Base-by-base conservation (phyloP, 2,329 filamentous ascomycete species). In the Penicillium palitans region DNA sequence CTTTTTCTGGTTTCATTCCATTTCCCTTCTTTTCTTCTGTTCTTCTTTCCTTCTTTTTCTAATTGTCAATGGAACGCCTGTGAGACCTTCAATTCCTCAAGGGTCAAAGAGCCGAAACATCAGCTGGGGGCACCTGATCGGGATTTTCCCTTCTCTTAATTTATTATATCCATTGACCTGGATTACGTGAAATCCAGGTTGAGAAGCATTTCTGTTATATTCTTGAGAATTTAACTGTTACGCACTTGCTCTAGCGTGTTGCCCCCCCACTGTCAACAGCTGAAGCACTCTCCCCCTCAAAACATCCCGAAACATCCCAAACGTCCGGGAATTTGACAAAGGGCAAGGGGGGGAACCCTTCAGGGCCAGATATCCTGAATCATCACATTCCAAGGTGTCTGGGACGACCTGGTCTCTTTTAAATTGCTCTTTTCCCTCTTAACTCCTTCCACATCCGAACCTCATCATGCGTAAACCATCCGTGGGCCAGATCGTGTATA, bases 401-500 rank as follows among this genome's bases (percentile, higher is more conserved):
- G 17, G 49, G 50, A 39, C 46, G 35, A 40, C 44, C 31, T 47
- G 47, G n/a, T 50, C 19, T 47, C 31, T 51, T 57, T 47, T 45
- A 40, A 44, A 29, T n/a, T 46, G 12, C 40, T 45, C 33, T 24
- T 31, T 44, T 51, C 25, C 49, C 33, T 27, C 19, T 33, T 54
- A 42, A 41, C 35, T 59, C 48, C 50, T 51, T 29, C 39, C 37
- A 33, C 53, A 49, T 37, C 46, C 46, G 39, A 50, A 33, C n/a
- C 13, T 70, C 68, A 76, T 65, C 65, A 87, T 87, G 85, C 83
- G 83, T 70, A 84, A 85, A 73, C 83, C 84, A 47, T 81, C 82
- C 55, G 78, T 87, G 64, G 78, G 82, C 55, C 80, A 84, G 55
- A 76, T 84, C 57, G 83, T 88, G 69, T 84, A 86, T 76, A 79